Percentiles rank a stretch among this genome's conserved stretches.
Conservation (phyloP, 2,329 filamentous ascomycete genomes). For the Ophiostoma ips region DNA sequence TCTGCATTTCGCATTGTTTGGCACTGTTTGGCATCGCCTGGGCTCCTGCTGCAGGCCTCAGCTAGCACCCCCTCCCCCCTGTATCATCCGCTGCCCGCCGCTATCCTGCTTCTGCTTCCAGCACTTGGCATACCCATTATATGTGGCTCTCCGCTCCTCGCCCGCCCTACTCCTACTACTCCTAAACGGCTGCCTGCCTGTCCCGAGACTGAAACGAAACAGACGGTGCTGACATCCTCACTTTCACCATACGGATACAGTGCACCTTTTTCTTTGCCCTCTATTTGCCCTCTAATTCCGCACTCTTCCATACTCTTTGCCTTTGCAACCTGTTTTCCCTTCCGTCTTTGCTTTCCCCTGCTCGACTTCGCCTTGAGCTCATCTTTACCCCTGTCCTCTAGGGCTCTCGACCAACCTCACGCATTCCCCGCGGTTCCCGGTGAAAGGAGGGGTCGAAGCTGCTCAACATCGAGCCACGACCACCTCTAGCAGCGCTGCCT, state of each 20-base stretch:
- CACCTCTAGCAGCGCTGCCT: background rate
- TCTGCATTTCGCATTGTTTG: constrained; percentile 2
- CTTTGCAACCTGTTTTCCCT: background rate
- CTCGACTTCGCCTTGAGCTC: constrained; percentile 1
- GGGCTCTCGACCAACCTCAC: constrained; percentile 1
- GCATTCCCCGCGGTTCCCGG: constrained; percentile 13
- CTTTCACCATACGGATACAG: no score
- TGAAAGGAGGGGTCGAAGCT: constrained; percentile 15
- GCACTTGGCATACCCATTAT: no score
- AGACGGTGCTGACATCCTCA: background rate
- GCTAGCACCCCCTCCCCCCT: background rate
- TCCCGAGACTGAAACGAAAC: constrained; percentile 5
- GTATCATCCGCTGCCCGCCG: background rate
- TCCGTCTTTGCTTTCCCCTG: background rate
- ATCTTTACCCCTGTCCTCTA: background rate
- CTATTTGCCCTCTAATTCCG: no score
- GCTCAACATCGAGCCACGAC: constrained; percentile 9
- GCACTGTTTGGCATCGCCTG: background rate
- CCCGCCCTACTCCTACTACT: constrained; percentile 3
- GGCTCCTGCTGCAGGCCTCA: background rate
- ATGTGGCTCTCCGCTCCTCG: background rate
- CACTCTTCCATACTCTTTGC: no score
- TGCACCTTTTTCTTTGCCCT: no score
- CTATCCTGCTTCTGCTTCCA: no score
- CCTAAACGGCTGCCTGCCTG: constrained; percentile 8